phyloP scores from a whole-genome alignment of 2,329 filamentous ascomycete genomes.

The Cephalotrichum gorgonifer region DNA sequence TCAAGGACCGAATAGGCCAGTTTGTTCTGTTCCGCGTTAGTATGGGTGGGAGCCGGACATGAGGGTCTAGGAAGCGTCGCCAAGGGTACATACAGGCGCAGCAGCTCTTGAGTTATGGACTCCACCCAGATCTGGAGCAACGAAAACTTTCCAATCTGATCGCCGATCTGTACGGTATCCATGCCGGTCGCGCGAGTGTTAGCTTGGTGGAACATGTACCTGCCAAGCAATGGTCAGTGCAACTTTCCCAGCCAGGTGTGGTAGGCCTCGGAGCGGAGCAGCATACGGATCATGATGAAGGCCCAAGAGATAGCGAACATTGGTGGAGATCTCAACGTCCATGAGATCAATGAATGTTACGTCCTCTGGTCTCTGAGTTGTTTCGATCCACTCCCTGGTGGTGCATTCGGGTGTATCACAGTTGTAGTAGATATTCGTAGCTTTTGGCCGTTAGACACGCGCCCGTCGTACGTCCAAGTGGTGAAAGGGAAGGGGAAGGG shows the following conservation, averaged over 20 bases:
- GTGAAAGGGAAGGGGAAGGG: background rate
- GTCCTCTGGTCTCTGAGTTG: conserved; percentile 38
- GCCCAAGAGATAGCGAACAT: conserved; percentile 44
- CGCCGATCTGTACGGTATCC: conserved; percentile 34
- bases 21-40: conserved; percentile 7
- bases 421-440: conserved; percentile 55
- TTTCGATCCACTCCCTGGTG: conserved; percentile 50
- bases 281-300: conserved; percentile 39
- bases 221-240: background rate
- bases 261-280: background rate
- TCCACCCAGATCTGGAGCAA: conserved; percentile 49
- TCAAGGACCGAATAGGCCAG: conserved; percentile 14
- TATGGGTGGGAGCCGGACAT: background rate
- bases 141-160: conserved; percentile 32
- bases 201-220: conserved; percentile 53
- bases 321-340: conserved; percentile 36
- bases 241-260: background rate
- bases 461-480: background rate
- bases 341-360: conserved; percentile 43
- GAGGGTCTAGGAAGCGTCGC: no score
- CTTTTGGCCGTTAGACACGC: conserved; percentile 12
- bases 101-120: conserved; percentile 41
- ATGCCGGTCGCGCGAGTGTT: conserved; percentile 44
- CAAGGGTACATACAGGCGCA: conserved; percentile 23
- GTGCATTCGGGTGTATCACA: conserved; percentile 48